phyloP scores from a whole-genome alignment of 345 rosid species.

The Salix udensis region DNA sequence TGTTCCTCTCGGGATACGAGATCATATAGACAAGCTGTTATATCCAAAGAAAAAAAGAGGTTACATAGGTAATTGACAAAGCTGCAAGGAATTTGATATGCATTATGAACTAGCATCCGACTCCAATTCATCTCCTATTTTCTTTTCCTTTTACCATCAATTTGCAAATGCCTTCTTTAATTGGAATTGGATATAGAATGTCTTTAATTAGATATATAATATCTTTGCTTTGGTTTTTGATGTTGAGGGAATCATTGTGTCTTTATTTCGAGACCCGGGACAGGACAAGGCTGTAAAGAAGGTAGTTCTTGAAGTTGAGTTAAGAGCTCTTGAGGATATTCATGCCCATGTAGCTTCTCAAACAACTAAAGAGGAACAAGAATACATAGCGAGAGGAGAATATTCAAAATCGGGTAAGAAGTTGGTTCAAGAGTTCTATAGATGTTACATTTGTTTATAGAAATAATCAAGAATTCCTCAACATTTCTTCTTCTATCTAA shows the following conservation, averaged over 20 bases:
- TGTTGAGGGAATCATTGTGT: too few species aligned
- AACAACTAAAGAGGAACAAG: slow-evolving; percentile 52
- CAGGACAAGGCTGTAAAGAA: slow-evolving; percentile 12
- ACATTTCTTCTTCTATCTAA: not conserved
- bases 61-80: too few species aligned
- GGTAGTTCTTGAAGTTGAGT: slow-evolving; percentile 26
- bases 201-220: too few species aligned
- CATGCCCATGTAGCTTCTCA: slow-evolving; percentile 38
- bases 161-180: not conserved
- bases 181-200: not conserved
- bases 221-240: too few species aligned
- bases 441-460: not conserved
- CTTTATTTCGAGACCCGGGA: slow-evolving; percentile 1
- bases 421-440: not conserved
- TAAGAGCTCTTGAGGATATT: slow-evolving; percentile 34
- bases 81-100: not conserved
- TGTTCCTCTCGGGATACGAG: not conserved
- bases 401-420: slow-evolving; percentile 50
- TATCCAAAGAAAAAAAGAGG: not conserved
- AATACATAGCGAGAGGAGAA: slow-evolving; percentile 39
- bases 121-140: not conserved
- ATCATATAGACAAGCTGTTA: not conserved
- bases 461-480: not conserved
- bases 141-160: not conserved
- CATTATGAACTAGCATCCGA: not conserved